Evolutionary conservation across 345 rosid genomes (phyloP).

Genomic region (Populus ilicifolia): DNA sequence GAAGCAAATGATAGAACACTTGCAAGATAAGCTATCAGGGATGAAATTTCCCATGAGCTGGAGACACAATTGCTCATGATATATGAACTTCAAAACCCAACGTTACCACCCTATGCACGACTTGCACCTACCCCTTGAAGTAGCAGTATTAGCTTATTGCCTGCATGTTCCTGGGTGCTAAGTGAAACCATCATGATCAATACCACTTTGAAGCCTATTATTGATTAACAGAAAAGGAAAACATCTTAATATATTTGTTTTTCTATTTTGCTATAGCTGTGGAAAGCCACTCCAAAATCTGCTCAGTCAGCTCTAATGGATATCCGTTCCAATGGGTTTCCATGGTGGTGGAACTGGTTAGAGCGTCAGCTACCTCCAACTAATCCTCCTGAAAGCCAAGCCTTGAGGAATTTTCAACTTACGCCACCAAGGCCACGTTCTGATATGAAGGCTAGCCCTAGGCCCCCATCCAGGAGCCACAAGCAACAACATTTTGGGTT

Average conservation of each 20-base stretch:
- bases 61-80: neutral
- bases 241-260: neutral
- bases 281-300: conserved; percentile 57
- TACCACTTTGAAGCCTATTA: neutral
- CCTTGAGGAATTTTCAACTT: conserved; percentile 35
- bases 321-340: conserved; percentile 55
- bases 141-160: neutral
- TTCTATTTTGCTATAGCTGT: conserved; percentile 33
- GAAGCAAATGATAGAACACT: neutral
- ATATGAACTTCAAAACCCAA: neutral
- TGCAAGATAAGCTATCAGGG: neutral
- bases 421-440: conserved; percentile 57
- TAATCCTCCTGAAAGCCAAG: conserved; percentile 43
- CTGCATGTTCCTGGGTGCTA: neutral
- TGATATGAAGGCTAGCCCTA: conserved; percentile 51
- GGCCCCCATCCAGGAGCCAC: conserved; percentile 42
- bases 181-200: neutral
- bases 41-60: neutral
- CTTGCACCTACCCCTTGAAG: neutral
- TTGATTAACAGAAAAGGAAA: neutral
- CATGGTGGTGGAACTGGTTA: conserved; percentile 99
- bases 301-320: conserved; percentile 37
- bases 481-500: conserved; percentile 40
- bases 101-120: neutral
- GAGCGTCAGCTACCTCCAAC: conserved; percentile 56